Evolutionary conservation across 2,329 filamentous ascomycete species (phyloP), one percentile per base, ranked within the genome.

Genomic region (Rhynchosporium graminicola): DNA sequence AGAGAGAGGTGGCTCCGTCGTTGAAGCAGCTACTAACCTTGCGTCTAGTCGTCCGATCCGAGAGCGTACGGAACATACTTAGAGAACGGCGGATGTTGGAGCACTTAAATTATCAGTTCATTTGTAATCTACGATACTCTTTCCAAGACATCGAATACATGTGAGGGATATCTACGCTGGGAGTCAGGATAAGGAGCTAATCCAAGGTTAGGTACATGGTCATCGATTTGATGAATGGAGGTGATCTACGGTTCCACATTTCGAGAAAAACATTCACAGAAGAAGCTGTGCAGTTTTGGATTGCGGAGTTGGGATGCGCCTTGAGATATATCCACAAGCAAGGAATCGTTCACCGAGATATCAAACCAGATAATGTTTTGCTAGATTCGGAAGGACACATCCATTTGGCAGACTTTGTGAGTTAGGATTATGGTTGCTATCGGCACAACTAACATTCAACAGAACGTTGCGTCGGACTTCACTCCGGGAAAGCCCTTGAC

Each of bases 131-230:
- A 81, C 90, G 95, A 72, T 99, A 98, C 80, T 97, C 93, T 78
- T 99, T 99, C 75, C 95, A 99, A 78, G 95, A 99, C 77, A 92
- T 98, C 71, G 95, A 99, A 77, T 99, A 99, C 78, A 89, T 99
- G 92, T 97, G 82, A 73, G 90, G 77, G 63, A 45, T 8, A 52
- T 4, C 36, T 47, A 54, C 15, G 15, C 20, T 36, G 13, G 40
- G 20, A 13, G 55, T 38, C 12, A 33, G 2, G 31, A 12, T 10
- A 13, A 8, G 45, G 28, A 45, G 56, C 65, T 67, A 51, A 67
- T 42, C 1, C 40, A 28, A 26, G n/a, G 26, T 4, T 4, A 89
- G 87, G 73, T 91, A 99, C 76, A 87, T 99, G 60, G 94, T 99
- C 59, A 92, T 99, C 66, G 95, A 99, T 78, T 80, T 99, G 64